These are phyloP conservation scores for Friedmanniomyces simplex DNA, from an alignment of 495 filamentous ascomycete species.

Conservation along the genomic window DNA sequence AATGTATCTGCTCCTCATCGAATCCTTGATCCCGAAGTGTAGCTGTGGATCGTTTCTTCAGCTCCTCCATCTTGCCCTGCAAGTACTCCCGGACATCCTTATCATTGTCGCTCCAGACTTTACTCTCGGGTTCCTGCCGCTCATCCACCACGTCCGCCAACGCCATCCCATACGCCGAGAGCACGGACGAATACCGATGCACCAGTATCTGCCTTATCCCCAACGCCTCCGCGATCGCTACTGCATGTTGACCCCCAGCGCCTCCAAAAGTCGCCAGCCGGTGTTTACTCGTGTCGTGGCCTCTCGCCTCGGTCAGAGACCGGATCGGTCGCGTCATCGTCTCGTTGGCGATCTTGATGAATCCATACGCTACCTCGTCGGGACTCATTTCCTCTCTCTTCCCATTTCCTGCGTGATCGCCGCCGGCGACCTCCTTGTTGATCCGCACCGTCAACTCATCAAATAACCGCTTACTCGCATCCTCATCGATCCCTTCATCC, in stretches of 20 bases:
- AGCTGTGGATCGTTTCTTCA: constrained; percentile 57
- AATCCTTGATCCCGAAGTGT: constrained; percentile 68
- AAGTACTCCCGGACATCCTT: constrained; percentile 32
- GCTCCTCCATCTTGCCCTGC: constrained; percentile 44
- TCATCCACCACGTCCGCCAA: constrained; percentile 93
- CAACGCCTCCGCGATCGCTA: constrained; percentile 84
- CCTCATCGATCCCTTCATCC: constrained; percentile 70
- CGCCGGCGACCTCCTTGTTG: constrained; percentile 47
- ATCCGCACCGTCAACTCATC: constrained; percentile 67
- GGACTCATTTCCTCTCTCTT: constrained; percentile 62
- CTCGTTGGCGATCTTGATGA: constrained; percentile 90
- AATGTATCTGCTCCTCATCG: constrained; percentile 56
- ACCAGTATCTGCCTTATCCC: constrained; percentile 81
- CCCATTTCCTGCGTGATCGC: constrained; percentile 13
- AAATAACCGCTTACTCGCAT: constrained; percentile 67
- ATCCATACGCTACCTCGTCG: constrained; percentile 85
- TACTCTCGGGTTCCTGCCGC: constrained; percentile 78
- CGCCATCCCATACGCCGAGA: constrained; percentile 96
- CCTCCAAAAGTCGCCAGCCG: constrained; percentile 87
- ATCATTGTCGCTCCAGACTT: constrained; percentile 56
- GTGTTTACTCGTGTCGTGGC: constrained; percentile 84
- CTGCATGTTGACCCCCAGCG: constrained; percentile 90
- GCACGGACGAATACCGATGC: constrained; percentile 85
- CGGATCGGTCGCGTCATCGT: constrained; percentile 91
- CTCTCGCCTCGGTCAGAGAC: constrained; percentile 85